phyloP scores from a whole-genome alignment of 345 rosid species.

The Excoecaria cochinchinensis region DNA sequence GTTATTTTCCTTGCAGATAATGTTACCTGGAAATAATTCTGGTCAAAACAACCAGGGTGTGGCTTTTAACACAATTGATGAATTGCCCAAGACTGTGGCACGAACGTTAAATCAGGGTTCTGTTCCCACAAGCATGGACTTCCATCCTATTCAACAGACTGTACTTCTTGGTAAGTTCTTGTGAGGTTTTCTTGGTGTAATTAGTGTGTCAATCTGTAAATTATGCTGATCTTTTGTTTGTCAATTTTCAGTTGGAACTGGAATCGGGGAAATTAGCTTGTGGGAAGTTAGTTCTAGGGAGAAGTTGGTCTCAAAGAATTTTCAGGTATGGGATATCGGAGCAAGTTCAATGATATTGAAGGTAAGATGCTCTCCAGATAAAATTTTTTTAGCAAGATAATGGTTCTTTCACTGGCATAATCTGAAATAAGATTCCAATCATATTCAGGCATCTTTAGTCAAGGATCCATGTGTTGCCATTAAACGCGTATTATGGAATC shows the following conservation, averaged over 20 bases:
- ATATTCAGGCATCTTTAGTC: conserved; percentile 35
- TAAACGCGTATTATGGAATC: conserved; percentile 39
- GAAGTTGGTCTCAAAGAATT: conserved; percentile 29
- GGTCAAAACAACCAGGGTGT: conserved; percentile 15
- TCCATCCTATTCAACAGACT: conserved; percentile 44
- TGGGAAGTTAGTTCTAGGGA: conserved; percentile 42
- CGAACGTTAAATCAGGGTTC: conserved; percentile 35
- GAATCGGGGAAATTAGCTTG: conserved; percentile 35
- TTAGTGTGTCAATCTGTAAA: conserved; percentile 10
- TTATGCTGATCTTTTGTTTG: conserved; percentile 12
- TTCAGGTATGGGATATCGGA: conserved; percentile 42
- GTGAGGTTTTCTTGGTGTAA: conserved; percentile 1
- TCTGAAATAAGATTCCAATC: conserved; percentile 4
- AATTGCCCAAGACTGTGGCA: conserved; percentile 36
- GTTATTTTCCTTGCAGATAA: conserved; percentile 18
- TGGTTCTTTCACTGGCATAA: not conserved
- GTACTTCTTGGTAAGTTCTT: conserved; percentile 42
- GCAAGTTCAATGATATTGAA: conserved; percentile 34
- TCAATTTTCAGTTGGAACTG: conserved; percentile 37
- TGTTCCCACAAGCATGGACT: conserved; percentile 44
- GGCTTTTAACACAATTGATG: conserved; percentile 22
- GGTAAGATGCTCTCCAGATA: conserved; percentile 20
- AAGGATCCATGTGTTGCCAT: conserved; percentile 42
- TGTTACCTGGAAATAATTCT: conserved; percentile 25
- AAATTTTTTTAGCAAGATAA: not conserved